A percentile compares a stretch with the other conserved stretches of the same genome.
These are phyloP conservation scores for Candida anutae DNA, from an alignment of 1,139 yeast genomes.

Conservation along the genomic window DNA sequence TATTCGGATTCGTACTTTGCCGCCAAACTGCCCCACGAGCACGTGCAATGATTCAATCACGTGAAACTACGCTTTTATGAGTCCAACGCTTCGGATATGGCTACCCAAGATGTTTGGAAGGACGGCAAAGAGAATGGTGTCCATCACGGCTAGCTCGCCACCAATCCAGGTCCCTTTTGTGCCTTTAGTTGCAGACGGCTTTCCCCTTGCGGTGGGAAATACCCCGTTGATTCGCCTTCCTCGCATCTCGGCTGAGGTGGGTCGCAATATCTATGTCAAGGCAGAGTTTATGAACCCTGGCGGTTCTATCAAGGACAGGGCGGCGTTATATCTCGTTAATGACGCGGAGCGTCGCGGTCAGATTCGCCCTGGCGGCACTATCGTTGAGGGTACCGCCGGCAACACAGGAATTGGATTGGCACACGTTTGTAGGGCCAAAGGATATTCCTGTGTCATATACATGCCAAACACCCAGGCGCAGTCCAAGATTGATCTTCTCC, in stretches of 20 bases:
- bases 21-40: too few relatives aligned
- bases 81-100: not conserved
- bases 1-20: too few relatives aligned
- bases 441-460: constrained; percentile 77
- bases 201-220: constrained; percentile 77
- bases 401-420: constrained; percentile 91
- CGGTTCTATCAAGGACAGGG: constrained; percentile 88
- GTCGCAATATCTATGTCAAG: constrained; percentile 77
- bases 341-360: constrained; percentile 73
- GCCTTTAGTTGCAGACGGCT: constrained; percentile 59
- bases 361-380: constrained; percentile 57
- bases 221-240: constrained; percentile 73
- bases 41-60: constrained; percentile 1
- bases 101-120: constrained; percentile 1
- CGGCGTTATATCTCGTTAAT: constrained; percentile 69
- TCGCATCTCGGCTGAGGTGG: constrained; percentile 50
- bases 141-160: too few relatives aligned
- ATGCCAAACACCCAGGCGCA: constrained; percentile 88
- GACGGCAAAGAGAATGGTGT: constrained; percentile 10
- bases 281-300: constrained; percentile 95
- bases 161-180: constrained; percentile 38
- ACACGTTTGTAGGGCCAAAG: constrained; percentile 76
- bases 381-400: constrained; percentile 45
- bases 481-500: constrained; percentile 64
- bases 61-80: not conserved